Evolutionary conservation across 768 basidiomycete genomes (phyloP).

Genomic region (Hebeloma cylindrosporum): DNA sequence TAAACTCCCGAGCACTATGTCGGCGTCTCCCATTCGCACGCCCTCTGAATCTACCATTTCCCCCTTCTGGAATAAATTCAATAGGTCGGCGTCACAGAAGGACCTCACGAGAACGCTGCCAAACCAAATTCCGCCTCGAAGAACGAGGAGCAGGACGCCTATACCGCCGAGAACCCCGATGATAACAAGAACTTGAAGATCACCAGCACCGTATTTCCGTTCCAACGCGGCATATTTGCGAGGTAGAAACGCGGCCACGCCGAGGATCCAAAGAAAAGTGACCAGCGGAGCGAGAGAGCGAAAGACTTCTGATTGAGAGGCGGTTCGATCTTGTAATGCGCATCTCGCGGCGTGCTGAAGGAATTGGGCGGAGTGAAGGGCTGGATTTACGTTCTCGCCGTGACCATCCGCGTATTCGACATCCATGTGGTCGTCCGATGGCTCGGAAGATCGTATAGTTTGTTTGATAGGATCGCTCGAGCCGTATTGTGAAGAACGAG

Average conservation of each 20-base stretch:
- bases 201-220: background rate
- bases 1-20: conserved; percentile 19
- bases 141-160: conserved; percentile 2
- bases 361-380: conserved; percentile 9
- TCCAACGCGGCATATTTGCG: background rate
- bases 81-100: conserved; percentile 21
- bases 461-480: no score
- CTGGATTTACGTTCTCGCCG: no score
- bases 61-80: conserved; percentile 10
- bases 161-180: conserved; percentile 7
- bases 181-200: background rate
- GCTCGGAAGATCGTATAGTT: no score
- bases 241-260: conserved; percentile 8
- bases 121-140: conserved; percentile 17
- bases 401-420: no score
- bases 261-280: conserved; percentile 12
- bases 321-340: conserved; percentile 1
- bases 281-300: conserved; percentile 7
- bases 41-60: conserved; percentile 16
- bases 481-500: no score
- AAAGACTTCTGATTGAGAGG: conserved; percentile 12
- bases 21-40: conserved; percentile 17
- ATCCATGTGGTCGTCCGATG: no score
- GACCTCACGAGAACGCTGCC: conserved; percentile 3
- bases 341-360: conserved; percentile 15